These are phyloP conservation scores for Cerrena zonata DNA, from an alignment of 1,284 basidiomycete genomes.

Conservation along the genomic window DNA sequence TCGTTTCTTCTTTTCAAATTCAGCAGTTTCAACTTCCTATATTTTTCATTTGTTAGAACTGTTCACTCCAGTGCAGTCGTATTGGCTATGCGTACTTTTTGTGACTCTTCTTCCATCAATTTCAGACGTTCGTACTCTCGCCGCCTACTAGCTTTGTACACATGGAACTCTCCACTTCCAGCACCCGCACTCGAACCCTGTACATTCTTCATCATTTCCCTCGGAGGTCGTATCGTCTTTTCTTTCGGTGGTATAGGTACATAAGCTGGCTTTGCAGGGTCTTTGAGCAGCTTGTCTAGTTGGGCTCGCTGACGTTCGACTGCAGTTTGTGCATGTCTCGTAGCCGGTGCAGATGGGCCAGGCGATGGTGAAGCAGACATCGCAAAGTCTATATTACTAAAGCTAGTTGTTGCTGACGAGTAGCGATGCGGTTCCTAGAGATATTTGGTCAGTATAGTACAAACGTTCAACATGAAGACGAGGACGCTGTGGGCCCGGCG, in stretches of 20 bases:
- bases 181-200: conserved; percentile 90
- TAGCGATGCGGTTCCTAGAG: no score
- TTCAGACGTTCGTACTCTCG: conserved; percentile 93
- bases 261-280: conserved; percentile 75
- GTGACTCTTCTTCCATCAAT: conserved; percentile 78
- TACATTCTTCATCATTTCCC: conserved; percentile 98
- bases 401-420: neutral
- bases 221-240: conserved; percentile 69
- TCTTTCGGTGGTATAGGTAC: conserved; percentile 73
- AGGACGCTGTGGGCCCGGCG: neutral
- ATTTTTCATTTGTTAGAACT: neutral
- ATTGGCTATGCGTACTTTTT: conserved; percentile 68
- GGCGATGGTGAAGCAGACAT: conserved; percentile 6
- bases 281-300: conserved; percentile 80
- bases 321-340: conserved; percentile 65
- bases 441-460: neutral
- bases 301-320: conserved; percentile 71
- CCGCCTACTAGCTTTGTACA: conserved; percentile 92
- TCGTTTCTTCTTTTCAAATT: conserved; percentile 62
- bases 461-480: neutral
- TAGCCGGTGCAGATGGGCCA: conserved; percentile 14
- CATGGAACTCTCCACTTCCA: conserved; percentile 94
- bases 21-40: conserved; percentile 61
- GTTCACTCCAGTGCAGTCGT: no score
- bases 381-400: neutral